Evolutionary conservation across 2,329 filamentous ascomycete genomes (phyloP), one percentile per base, ranked within the genome.

Genomic region (Exserohilum turcica): DNA sequence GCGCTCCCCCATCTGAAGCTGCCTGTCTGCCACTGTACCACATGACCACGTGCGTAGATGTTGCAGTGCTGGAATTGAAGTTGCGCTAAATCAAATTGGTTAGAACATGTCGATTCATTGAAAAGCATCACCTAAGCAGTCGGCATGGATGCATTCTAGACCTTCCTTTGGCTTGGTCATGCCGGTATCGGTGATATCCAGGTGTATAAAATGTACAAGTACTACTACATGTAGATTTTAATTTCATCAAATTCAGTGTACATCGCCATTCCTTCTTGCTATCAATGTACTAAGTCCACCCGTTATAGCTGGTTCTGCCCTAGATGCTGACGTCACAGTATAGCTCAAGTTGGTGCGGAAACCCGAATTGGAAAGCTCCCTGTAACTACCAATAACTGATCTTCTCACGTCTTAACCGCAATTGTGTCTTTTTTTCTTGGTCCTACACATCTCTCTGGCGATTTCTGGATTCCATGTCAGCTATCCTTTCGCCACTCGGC

Each of bases 321-420:
- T 27, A 18, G 40, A 31, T 37, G 31, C 18, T 50, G 48, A 45
- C 40, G 48, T 50, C 48, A 50, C 32, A n/a, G 32, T 45, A 16
- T 37, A 43, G 18, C 7, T 38, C 12, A 15, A 24, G 46, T 32
- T 50, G 24, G 40, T 50, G 39, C 27, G 33, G 47, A 50, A 32
- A 45, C 24, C 24, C 44, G 18, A 37, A 15, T 24, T 35, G 10
- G 31, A 43, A 43, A 29, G 21, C 46, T 16, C 45, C 35, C 18
- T 18, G 27, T 18, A 31, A 44, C 24, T 32, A n/a, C 19, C 6
- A 21, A 43, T 16, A 9, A 40, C 37, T 19, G 12, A 28, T 8
- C 27, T 28, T 27, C n/a, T 15, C 16, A 31, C 27, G 40, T 31
- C 18, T 13, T 43, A 12, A 19, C 15, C 16, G 8, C 9, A 12